A percentile compares a stretch with the other conserved stretches of the same genome.
Evolutionary conservation across 2,329 filamentous ascomycete genomes (phyloP).

Genomic region (Dothideomycetes sp.): DNA sequence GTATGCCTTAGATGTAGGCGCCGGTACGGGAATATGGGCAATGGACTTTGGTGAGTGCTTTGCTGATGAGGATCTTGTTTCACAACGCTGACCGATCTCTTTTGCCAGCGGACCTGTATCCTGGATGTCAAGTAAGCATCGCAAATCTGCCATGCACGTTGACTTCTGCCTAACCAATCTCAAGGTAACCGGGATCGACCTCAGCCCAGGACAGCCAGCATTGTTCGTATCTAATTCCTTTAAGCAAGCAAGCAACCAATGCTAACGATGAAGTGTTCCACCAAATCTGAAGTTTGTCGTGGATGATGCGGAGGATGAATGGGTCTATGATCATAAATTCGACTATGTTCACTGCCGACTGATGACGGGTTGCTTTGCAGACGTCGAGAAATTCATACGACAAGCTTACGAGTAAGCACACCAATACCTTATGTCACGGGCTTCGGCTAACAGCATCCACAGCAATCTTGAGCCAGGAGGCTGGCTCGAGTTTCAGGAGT

Average conservation of each 20-base stretch:
- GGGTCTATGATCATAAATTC: conserved; percentile 42
- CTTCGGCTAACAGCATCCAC: conserved; percentile 10
- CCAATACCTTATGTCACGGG: neutral
- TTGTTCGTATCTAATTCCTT: conserved; percentile 17
- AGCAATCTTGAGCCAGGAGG: conserved; percentile 38
- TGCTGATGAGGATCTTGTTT: neutral
- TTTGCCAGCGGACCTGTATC: conserved; percentile 28
- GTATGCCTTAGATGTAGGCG: conserved; percentile 40
- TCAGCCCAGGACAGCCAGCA: conserved; percentile 38
- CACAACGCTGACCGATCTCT: neutral
- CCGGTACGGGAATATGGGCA: conserved; percentile 47
- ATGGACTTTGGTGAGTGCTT: conserved; percentile 34
- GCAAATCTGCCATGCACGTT: conserved; percentile 11
- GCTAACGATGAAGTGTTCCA: conserved; percentile 43
- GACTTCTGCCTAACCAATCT: neutral
- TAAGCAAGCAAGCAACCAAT: no score
- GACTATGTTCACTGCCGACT: conserved; percentile 46
- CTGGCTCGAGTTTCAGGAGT: conserved; percentile 41
- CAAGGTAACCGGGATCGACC: conserved; percentile 34
- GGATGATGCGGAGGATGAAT: conserved; percentile 51
- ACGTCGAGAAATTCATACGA: conserved; percentile 40
- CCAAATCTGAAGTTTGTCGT: conserved; percentile 52
- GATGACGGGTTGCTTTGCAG: conserved; percentile 41
- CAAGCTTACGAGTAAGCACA: conserved; percentile 34
- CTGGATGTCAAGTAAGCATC: conserved; percentile 18